Evolutionary conservation across 306 rosid species (phyloP).

Genomic region (Castanea mollissima): DNA sequence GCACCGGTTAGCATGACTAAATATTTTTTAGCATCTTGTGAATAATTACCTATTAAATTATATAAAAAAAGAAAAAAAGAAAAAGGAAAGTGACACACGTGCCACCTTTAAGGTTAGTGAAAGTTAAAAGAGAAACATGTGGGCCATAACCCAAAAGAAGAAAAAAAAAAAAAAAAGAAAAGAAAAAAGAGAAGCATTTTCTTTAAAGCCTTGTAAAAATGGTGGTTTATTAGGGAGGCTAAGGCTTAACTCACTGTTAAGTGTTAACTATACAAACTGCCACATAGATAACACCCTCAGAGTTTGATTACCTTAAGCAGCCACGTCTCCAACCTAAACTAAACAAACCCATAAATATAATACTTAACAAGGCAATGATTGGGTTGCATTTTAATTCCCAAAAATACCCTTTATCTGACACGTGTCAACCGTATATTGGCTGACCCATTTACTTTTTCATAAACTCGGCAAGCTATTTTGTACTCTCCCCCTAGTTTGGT

Average conservation of each 20-base stretch:
- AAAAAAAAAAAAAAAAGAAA: neutral
- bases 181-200: neutral
- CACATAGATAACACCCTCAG: constrained; percentile 1
- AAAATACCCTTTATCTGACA: constrained; percentile 1
- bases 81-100: neutral
- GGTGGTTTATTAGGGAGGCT: neutral
- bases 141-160: neutral
- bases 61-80: neutral
- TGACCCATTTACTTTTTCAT: neutral
- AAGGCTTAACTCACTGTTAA: neutral
- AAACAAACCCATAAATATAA: too few species aligned
- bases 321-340: constrained; percentile 1
- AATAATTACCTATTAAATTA: too few species aligned
- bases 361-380: constrained; percentile 36
- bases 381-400: neutral
- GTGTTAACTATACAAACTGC: neutral
- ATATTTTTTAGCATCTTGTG: too few species aligned
- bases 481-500: neutral
- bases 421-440: neutral
- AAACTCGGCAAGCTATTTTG: constrained; percentile 4
- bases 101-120: neutral
- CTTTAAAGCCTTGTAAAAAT: neutral
- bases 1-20: too few species aligned
- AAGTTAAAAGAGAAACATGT: neutral
- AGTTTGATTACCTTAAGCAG: neutral